Percentiles rank a stretch among this genome's conserved stretches.
Conservation (phyloP, 1,139 yeast genomes). For the Scheffersomyces parashehatae region DNA sequence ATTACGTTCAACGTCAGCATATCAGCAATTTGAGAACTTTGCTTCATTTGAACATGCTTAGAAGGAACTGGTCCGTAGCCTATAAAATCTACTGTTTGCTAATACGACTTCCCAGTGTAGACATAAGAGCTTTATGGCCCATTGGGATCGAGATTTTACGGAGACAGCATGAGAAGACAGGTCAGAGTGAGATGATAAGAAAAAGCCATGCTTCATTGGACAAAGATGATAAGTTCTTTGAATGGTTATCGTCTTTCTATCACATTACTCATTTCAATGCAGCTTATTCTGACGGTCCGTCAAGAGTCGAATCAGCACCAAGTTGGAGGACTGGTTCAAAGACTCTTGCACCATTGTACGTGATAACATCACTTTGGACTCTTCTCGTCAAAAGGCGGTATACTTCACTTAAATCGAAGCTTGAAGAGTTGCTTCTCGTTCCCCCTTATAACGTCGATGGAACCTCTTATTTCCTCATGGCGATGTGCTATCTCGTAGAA, state of each 20-base stretch:
- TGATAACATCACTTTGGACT: slow-evolving; percentile 38
- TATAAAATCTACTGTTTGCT: slow-evolving; percentile 52
- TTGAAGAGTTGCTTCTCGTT: slow-evolving; percentile 42
- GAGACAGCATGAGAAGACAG: slow-evolving; percentile 3
- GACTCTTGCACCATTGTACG: slow-evolving; percentile 38
- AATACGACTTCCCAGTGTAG: slow-evolving; percentile 48
- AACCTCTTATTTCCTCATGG: slow-evolving; percentile 33
- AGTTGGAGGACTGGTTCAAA: slow-evolving; percentile 41
- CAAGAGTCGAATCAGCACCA: slow-evolving; percentile 30
- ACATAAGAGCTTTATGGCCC: slow-evolving; percentile 60
- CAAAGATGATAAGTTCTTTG: slow-evolving; percentile 34
- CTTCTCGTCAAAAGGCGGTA: slow-evolving; percentile 29
- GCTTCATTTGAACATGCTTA: slow-evolving; percentile 39
- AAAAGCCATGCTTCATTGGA: neutral
- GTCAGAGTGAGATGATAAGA: neutral
- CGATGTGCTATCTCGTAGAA: slow-evolving; percentile 27
- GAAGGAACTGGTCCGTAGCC: slow-evolving; percentile 55
- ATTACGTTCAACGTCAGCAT: slow-evolving; percentile 24
- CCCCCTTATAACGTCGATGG: slow-evolving; percentile 52
- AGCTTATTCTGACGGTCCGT: slow-evolving; percentile 6
- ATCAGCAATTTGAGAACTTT: slow-evolving; percentile 31
- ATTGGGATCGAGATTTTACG: slow-evolving; percentile 49
- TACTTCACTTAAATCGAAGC: slow-evolving; percentile 23
- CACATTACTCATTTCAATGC: slow-evolving; percentile 8
- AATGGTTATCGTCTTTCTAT: slow-evolving; percentile 36